phyloP scores from a whole-genome alignment of 768 basidiomycete genomes.

The Suillus tomentosus region DNA sequence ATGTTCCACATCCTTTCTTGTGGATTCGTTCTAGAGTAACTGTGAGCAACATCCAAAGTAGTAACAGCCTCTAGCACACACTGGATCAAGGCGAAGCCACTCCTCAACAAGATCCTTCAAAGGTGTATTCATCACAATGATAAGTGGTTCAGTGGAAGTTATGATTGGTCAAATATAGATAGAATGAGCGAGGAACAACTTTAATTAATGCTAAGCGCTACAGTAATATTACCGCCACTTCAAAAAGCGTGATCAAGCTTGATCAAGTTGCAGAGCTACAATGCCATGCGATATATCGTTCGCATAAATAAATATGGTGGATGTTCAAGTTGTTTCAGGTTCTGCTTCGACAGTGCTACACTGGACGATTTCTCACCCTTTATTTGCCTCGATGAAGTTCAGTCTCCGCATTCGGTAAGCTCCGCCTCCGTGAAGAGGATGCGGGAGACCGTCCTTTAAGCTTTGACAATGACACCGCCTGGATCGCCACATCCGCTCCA shows the following conservation, averaged over 20 bases:
- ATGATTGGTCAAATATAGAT: background rate
- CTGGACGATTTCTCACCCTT: background rate
- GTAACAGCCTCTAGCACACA: conserved; percentile 19
- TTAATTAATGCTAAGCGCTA: too few relatives aligned
- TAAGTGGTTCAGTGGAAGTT: background rate
- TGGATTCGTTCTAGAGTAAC: conserved; percentile 38
- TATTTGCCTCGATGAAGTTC: background rate
- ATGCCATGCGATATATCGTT: background rate
- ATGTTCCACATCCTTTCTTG: conserved; percentile 36
- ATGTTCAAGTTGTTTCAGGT: background rate
- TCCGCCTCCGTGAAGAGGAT: background rate
- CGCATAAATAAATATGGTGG: background rate
- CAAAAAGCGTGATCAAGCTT: background rate
- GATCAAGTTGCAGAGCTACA: background rate
- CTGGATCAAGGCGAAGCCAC: conserved; percentile 53
- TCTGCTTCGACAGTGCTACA: background rate
- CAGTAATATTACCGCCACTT: too few relatives aligned
- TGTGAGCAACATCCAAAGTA: background rate
- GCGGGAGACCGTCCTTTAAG: background rate
- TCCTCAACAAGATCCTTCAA: conserved; percentile 49
- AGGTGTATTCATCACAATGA: conserved; percentile 18
- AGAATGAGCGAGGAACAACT: too few relatives aligned
- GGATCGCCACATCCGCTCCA: background rate
- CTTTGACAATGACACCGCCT: background rate
- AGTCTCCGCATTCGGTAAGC: conserved; percentile 8